phyloP scores from a whole-genome alignment of 441 rosid genomes.

The Bocquillonia castaneifolia region DNA sequence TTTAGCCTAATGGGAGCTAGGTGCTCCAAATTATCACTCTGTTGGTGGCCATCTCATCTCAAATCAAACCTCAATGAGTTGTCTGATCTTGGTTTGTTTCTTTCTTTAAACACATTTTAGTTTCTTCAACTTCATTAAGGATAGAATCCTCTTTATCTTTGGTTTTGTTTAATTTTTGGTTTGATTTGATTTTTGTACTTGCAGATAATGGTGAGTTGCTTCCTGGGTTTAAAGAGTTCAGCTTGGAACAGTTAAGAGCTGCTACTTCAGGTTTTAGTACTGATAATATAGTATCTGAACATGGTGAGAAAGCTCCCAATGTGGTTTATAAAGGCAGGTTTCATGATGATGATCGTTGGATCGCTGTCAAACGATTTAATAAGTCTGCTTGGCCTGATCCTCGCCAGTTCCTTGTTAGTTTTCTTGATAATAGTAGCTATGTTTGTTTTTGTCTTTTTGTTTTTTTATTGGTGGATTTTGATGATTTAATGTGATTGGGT shows the following conservation, averaged over 20 bases:
- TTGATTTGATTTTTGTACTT: background rate
- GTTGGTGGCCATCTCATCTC: constrained; percentile 78
- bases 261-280: constrained; percentile 71
- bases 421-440: background rate
- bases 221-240: constrained; percentile 69
- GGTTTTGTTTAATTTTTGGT: constrained; percentile 7
- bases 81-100: constrained; percentile 58
- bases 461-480: background rate
- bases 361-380: constrained; percentile 82
- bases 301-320: constrained; percentile 94
- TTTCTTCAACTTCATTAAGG: constrained; percentile 29
- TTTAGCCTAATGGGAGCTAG: constrained; percentile 67
- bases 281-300: constrained; percentile 85
- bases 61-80: constrained; percentile 56
- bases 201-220: constrained; percentile 62
- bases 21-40: constrained; percentile 85
- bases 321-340: constrained; percentile 77
- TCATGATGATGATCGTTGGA: constrained; percentile 51
- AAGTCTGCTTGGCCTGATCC: constrained; percentile 93
- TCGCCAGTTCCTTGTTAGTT: constrained; percentile 81
- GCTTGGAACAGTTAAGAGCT: constrained; percentile 66
- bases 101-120: constrained; percentile 1
- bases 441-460: background rate
- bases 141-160: background rate
- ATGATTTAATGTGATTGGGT: constrained; percentile 7